Conservation (phyloP, 768 basidiomycete genomes). For the Xanthoconium stramineum region DNA sequence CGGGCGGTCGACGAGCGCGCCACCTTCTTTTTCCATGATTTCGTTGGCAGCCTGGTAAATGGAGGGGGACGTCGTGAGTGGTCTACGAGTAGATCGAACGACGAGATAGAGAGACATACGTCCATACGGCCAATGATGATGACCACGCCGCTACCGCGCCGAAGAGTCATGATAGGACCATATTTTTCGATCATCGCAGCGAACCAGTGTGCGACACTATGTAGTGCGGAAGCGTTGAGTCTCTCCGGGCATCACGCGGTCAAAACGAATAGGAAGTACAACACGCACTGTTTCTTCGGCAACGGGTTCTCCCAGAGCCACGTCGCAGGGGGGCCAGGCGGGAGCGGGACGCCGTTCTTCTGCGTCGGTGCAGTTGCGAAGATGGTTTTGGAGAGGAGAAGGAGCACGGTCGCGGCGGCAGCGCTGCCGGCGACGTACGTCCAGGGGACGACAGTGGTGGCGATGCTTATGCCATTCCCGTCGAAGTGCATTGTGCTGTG, state of each 20-base stretch:
- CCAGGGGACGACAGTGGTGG: neutral
- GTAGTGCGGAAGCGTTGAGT: neutral
- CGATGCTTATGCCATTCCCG: neutral
- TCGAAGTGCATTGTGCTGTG: neutral
- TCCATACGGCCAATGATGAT: slow-evolving; percentile 18
- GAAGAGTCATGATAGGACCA: slow-evolving; percentile 52
- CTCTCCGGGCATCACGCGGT: neutral
- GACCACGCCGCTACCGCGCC: slow-evolving; percentile 36
- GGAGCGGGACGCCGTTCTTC: neutral
- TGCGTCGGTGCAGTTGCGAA: neutral
- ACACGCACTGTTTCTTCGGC: neutral
- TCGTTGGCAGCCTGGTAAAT: slow-evolving; percentile 52
- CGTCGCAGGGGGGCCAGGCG: slow-evolving; percentile 1
- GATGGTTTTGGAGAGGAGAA: neutral
- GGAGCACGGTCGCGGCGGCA: neutral
- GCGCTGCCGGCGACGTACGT: neutral
- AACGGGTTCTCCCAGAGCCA: slow-evolving; percentile 3
- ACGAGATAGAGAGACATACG: neutral
- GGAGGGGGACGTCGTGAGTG: slow-evolving; percentile 33
- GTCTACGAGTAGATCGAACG: neutral
- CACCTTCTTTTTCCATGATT: slow-evolving; percentile 60
- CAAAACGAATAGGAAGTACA: neutral
- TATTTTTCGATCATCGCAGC: slow-evolving; percentile 53
- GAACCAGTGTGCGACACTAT: slow-evolving; percentile 24
- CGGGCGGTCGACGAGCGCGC: slow-evolving; percentile 47